These are phyloP conservation scores for Crithidia brevicula DNA, from an alignment of 208 protist species.

Conservation along the genomic window DNA sequence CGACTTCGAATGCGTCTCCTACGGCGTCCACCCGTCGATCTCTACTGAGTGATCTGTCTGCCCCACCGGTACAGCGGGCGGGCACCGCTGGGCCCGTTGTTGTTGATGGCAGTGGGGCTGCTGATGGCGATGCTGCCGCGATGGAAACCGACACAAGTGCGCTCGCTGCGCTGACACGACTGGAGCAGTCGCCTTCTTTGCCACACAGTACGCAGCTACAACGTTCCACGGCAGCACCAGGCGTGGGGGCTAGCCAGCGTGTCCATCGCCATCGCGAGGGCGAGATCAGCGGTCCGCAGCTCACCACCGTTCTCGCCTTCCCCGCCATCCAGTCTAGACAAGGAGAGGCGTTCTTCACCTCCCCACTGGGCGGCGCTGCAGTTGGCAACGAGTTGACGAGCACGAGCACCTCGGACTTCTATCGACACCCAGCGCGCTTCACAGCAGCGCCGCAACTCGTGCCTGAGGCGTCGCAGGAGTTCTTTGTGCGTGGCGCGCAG, in stretches of 20 bases:
- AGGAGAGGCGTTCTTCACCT: not conserved
- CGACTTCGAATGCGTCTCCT: not conserved
- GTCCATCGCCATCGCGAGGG: not conserved
- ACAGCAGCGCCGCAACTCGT: constrained; percentile 15
- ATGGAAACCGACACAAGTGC: not conserved
- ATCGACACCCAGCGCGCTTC: not conserved
- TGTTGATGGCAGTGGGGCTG: too few species aligned
- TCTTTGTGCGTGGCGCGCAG: constrained; percentile 11
- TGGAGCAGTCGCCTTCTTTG: not conserved
- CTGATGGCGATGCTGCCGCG: not conserved
- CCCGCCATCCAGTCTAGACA: not conserved
- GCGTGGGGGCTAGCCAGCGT: not conserved
- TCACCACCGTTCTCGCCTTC: not conserved
- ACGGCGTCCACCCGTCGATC: not conserved
- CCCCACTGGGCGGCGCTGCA: not conserved
- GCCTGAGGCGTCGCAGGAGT: constrained; percentile 20
- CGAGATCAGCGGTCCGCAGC: constrained; percentile 10
- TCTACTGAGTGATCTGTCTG: not conserved
- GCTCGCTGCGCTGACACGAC: not conserved
- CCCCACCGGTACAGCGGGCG: too few species aligned
- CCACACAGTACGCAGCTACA: not conserved
- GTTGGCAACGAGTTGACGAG: too few species aligned
- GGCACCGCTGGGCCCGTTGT: too few species aligned
- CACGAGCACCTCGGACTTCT: constrained; percentile 4
- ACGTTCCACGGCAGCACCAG: too few species aligned